Percentiles rank a stretch among this genome's conserved stretches.
These are phyloP conservation scores for Exophiala dermatitidis DNA, from an alignment of 2,329 filamentous ascomycete genomes.

Conservation along the genomic window DNA sequence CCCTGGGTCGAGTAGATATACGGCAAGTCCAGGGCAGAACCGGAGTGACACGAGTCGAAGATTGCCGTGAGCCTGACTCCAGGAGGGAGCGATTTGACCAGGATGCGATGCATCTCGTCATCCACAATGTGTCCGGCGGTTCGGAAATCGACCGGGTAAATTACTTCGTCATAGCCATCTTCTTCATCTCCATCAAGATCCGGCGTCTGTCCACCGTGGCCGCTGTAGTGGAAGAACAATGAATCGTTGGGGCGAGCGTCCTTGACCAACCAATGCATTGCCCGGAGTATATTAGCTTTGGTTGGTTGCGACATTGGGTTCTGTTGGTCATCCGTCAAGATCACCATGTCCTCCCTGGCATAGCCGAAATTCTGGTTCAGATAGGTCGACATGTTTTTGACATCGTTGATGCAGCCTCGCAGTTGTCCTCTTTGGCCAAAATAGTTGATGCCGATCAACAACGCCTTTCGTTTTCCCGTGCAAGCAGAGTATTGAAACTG, in stretches of 20 bases:
- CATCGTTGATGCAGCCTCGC: conserved; percentile 92
- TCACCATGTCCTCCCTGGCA: conserved; percentile 92
- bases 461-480: conserved; percentile 77
- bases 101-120: conserved; percentile 68
- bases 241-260: conserved; percentile 89
- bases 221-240: conserved; percentile 87
- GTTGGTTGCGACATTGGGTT: conserved; percentile 96
- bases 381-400: conserved; percentile 92
- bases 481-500: conserved; percentile 87
- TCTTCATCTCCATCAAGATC: conserved; percentile 70
- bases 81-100: conserved; percentile 68
- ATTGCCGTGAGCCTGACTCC: conserved; percentile 72
- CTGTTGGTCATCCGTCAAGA: conserved; percentile 91
- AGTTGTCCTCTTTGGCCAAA: conserved; percentile 87
- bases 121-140: conserved; percentile 66
- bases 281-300: conserved; percentile 87
- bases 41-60: conserved; percentile 63
- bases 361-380: conserved; percentile 85
- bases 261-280: conserved; percentile 97
- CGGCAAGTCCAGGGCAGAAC: conserved; percentile 58
- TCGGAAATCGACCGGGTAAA: conserved; percentile 69
- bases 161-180: conserved; percentile 70
- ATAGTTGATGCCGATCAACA: conserved; percentile 94
- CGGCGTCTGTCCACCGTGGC: conserved; percentile 68
- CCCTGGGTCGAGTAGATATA: conserved; percentile 62